These are phyloP conservation scores for Globisporangium polare DNA, from an alignment of 352 stramenopile genomes.

Conservation along the genomic window DNA sequence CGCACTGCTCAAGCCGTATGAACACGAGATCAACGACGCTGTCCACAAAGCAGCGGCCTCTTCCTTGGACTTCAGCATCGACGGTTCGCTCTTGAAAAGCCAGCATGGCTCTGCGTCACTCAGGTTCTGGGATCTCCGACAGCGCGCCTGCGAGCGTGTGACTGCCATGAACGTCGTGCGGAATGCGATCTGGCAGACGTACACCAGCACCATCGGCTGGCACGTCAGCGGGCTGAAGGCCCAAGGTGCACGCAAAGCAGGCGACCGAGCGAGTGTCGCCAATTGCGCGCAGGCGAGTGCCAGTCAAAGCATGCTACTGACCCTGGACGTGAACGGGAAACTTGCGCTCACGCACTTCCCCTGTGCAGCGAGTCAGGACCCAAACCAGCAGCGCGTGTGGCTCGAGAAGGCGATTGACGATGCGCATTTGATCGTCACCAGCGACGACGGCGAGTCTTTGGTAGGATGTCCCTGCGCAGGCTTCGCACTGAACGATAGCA, in stretches of 20 bases:
- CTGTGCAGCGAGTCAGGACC: not conserved
- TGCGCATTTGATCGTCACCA: constrained; percentile 16
- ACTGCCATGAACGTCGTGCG: constrained; percentile 33
- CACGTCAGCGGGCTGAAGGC: constrained; percentile 25
- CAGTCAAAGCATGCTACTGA: constrained; percentile 13
- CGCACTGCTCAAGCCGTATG: constrained; percentile 48
- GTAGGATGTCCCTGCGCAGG: constrained; percentile 11
- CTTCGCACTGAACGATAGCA: constrained; percentile 61
- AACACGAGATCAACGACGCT: constrained; percentile 15
- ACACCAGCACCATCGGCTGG: constrained; percentile 41
- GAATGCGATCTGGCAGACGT: constrained; percentile 53
- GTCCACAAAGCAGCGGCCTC: constrained; percentile 15
- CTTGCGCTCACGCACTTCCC: constrained; percentile 21
- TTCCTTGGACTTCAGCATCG: constrained; percentile 66
- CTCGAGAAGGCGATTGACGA: constrained; percentile 16
- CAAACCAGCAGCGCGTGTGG: constrained; percentile 12
- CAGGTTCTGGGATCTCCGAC: constrained; percentile 60
- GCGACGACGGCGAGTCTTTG: not conserved
- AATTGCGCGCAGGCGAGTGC: constrained; percentile 11
- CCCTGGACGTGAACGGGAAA: constrained; percentile 8
- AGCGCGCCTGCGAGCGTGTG: constrained; percentile 48
- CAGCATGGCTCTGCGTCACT: constrained; percentile 33
- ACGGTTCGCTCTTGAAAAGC: constrained; percentile 53
- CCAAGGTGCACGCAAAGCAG: not conserved
- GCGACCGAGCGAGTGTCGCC: not conserved